Base-by-base conservation (phyloP, 1,284 basidiomycete genomes). In the Apiotrichum gracile region DNA sequence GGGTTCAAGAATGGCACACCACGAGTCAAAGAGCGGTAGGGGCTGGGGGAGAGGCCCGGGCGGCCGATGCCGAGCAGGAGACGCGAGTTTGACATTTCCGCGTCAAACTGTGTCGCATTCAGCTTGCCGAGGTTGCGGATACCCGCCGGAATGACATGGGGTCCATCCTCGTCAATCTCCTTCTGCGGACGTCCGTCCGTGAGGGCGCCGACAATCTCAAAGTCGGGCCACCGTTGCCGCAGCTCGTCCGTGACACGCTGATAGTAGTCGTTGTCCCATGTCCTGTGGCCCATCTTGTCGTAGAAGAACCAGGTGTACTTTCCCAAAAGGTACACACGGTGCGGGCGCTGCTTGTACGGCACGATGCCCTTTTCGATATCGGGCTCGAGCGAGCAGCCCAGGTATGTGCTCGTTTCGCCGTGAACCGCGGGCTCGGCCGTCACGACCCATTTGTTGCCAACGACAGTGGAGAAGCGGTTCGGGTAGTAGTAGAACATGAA, bases 401-500 rank as follows among this genome's bases (percentile, higher is more conserved):
- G 38, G 39, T 55, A 58, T 9, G 59, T 61, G 42, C 47, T 51
- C 19, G 43, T 44, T 14, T 25, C 16, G 33, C 7, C 17, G 13
- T 27, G 7, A 17, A 42, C 8, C 12, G 13, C 7, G 10, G 54
- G 57, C 33, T 59, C 57, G 19, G 53, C 53, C 9, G 24, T 24
- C 1, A 59, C 34, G 27, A 49, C 38, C 63, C 63, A 65, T 12
- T 40, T 25, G 24, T 55, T 51, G 17, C 61, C 63, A n/a, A 65
- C 61, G 12, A 56, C 42, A 16, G 47, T 55, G 3, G 43, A 35
- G 10, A 54, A 51, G 14, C 44, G 38, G 21, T 47, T 58, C 1
- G 63, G 63, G 39, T 51, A 62, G 52, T 65, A 65, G 34, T 52
- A 53, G 41, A 55, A 53, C 7, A 49, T 24, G 52, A 65, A 65